Evolutionary conservation across 1,139 yeast genomes (phyloP).

Genomic region (Tardiomyces blankii): DNA sequence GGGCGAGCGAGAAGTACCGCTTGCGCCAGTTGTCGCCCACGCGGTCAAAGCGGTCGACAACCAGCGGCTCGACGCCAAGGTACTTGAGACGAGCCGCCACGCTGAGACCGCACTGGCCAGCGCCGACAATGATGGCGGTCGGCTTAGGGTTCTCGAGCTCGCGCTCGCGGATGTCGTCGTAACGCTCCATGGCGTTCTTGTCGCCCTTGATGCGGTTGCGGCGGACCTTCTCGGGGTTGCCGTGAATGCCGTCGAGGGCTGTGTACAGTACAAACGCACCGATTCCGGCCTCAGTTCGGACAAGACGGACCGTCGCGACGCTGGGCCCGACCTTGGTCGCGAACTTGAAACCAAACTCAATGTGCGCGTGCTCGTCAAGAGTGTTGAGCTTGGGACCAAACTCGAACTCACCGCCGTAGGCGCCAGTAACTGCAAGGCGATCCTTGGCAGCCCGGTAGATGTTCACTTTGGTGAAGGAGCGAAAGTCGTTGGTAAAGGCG

Average conservation of each 20-base stretch:
- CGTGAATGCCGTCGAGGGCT: conserved; percentile 26
- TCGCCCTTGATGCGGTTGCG: conserved; percentile 27
- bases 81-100: conserved; percentile 33
- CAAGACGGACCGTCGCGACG: conserved; percentile 26
- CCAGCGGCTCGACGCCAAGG: conserved; percentile 29
- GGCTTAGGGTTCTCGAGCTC: conserved; percentile 27
- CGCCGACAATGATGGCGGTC: conserved; percentile 33
- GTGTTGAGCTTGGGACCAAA: conserved; percentile 16
- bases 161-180: conserved; percentile 26
- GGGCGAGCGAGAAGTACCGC: conserved; percentile 32
- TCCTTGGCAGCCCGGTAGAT: conserved; percentile 14
- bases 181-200: conserved; percentile 4
- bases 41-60: conserved; percentile 28
- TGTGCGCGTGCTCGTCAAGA: conserved; percentile 25
- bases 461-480: conserved; percentile 24
- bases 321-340: conserved; percentile 27
- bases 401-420: conserved; percentile 22
- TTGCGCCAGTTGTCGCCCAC: conserved; percentile 39
- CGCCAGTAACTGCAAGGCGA: conserved; percentile 15
- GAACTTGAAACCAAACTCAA: conserved; percentile 26
- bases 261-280: conserved; percentile 29
- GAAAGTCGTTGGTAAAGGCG: conserved; percentile 25
- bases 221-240: conserved; percentile 27
- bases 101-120: conserved; percentile 36
- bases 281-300: conserved; percentile 19